A percentile compares a stretch with the other conserved stretches of the same genome.
Conservation (phyloP, 1,284 basidiomycete species). For the Cryptococcus deneoformans region DNA sequence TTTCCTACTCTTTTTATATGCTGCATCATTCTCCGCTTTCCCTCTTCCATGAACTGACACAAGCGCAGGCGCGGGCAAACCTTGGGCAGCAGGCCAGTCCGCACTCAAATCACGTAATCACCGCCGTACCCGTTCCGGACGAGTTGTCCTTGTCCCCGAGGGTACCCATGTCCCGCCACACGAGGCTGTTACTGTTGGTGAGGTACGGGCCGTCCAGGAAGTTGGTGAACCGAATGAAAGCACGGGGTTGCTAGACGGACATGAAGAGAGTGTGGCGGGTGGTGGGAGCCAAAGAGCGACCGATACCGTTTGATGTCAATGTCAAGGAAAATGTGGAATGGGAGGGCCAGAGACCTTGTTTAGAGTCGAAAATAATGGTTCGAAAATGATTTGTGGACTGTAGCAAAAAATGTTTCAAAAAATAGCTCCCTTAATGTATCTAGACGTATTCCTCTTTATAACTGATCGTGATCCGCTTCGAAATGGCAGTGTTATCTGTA, state of each 20-base stretch:
- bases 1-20: conserved; percentile 14
- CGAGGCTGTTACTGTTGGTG: conserved; percentile 39
- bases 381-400: no score
- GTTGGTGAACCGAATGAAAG: conserved; percentile 19
- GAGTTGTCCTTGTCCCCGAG: conserved; percentile 42
- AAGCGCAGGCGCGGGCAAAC: conserved; percentile 35
- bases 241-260: conserved; percentile 36
- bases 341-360: no score
- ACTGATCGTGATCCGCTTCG: no score
- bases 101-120: conserved; percentile 39
- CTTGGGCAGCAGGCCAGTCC: conserved; percentile 48
- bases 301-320: conserved; percentile 12
- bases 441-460: no score
- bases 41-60: background rate
- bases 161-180: conserved; percentile 38
- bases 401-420: no score
- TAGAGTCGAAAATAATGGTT: no score
- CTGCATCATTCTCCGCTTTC: background rate
- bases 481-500: no score
- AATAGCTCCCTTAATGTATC: no score
- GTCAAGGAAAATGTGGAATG: no score
- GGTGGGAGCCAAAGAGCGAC: conserved; percentile 22
- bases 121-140: conserved; percentile 43
- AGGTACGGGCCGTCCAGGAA: conserved; percentile 34
- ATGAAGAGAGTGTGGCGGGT: conserved; percentile 18